These are phyloP conservation scores for Angophora floribunda DNA, from an alignment of 345 rosid genomes.

Conservation along the genomic window DNA sequence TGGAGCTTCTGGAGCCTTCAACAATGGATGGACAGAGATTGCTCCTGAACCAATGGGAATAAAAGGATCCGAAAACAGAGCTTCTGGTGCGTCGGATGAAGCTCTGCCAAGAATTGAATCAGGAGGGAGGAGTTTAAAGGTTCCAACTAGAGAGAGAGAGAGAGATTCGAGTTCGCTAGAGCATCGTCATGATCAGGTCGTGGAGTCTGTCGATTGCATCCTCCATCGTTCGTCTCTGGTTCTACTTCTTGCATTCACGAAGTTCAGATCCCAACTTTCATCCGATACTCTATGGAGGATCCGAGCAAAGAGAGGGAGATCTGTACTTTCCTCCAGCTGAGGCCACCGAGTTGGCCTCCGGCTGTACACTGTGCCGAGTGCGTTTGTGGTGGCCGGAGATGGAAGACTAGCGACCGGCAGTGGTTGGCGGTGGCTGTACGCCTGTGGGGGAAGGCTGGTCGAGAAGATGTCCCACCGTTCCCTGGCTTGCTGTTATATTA, in stretches of 20 bases:
- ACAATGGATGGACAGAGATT: no score
- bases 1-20: background rate
- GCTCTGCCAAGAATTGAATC: background rate
- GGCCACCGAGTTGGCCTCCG: background rate
- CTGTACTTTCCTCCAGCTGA: background rate
- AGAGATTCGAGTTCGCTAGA: background rate
- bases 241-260: background rate
- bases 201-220: background rate
- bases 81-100: background rate
- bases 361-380: background rate
- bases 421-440: background rate
- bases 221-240: background rate
- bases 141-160: background rate
- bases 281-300: background rate
- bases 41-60: no score
- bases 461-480: no score
- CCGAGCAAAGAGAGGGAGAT: background rate
- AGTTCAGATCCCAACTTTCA: background rate
- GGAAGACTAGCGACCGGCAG: background rate
- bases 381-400: background rate
- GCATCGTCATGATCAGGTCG: background rate
- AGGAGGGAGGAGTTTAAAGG: background rate
- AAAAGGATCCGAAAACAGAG: no score
- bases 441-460: no score
- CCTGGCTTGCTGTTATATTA: no score